phyloP scores from a whole-genome alignment of 2,329 filamentous ascomycete species.

The Cladosporium sp. region DNA sequence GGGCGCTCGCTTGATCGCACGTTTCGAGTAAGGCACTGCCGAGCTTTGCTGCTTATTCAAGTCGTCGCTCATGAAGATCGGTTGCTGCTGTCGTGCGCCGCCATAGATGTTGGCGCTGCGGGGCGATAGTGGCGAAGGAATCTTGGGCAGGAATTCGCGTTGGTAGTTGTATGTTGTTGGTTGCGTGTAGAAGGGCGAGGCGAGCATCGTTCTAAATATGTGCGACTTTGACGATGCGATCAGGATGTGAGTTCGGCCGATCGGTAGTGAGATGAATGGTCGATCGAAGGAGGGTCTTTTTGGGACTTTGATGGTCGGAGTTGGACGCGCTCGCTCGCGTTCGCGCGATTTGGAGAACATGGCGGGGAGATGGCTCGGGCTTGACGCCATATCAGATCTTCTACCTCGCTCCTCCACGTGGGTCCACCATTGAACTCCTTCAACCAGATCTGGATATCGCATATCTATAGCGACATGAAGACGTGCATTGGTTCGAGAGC shows the following conservation, averaged over 20 bases:
- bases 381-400: too few species aligned
- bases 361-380: not conserved
- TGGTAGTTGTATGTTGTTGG: not conserved
- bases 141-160: conserved; percentile 25
- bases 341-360: not conserved
- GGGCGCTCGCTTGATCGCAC: conserved; percentile 59
- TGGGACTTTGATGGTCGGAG: not conserved
- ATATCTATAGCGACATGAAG: too few species aligned
- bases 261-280: not conserved
- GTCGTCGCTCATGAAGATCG: conserved; percentile 19
- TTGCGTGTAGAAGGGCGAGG: not conserved
- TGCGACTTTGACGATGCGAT: not conserved
- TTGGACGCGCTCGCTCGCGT: not conserved
- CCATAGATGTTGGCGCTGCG: conserved; percentile 37
- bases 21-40: conserved; percentile 27
- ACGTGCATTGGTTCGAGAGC: too few species aligned
- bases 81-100: conserved; percentile 15
- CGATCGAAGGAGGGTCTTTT: not conserved
- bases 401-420: too few species aligned
- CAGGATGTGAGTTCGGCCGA: not conserved
- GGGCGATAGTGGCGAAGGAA: conserved; percentile 43
- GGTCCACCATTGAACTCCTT: too few species aligned
- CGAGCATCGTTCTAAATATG: conserved; percentile 3
- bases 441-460: too few species aligned
- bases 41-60: not conserved